Evolutionary conservation across 2,329 filamentous ascomycete species (phyloP).

Genomic region (Talaromyces piceae): DNA sequence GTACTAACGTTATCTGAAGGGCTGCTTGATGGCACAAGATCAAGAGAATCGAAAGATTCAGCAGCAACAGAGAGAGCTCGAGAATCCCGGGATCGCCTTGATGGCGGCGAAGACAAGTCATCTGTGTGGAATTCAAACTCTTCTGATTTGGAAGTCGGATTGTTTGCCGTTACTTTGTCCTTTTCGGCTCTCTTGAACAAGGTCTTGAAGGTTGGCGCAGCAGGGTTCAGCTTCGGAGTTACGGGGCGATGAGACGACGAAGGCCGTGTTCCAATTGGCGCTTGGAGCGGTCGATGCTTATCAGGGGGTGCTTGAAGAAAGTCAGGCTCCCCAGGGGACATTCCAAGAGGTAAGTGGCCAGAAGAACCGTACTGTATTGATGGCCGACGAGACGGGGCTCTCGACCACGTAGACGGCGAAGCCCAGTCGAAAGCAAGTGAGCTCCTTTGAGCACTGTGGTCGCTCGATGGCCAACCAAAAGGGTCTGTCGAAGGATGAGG

Average conservation of each 20-base stretch:
- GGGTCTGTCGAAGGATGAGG: constrained; percentile 74
- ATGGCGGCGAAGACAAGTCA: constrained; percentile 37
- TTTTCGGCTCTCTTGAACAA: constrained; percentile 49
- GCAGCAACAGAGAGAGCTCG: constrained; percentile 39
- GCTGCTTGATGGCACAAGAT: constrained; percentile 38
- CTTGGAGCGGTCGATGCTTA: constrained; percentile 47
- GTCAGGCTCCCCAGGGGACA: constrained; percentile 43
- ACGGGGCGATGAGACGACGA: constrained; percentile 48
- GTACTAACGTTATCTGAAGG: constrained; percentile 33
- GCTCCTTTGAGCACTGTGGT: constrained; percentile 48
- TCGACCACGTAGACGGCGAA: constrained; percentile 56
- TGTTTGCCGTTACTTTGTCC: constrained; percentile 22
- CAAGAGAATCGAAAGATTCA: constrained; percentile 42
- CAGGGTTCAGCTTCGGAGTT: constrained; percentile 67
- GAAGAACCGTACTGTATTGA: constrained; percentile 72
- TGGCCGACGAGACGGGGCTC: constrained; percentile 70
- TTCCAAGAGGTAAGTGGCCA: constrained; percentile 51
- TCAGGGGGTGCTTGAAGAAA: constrained; percentile 42
- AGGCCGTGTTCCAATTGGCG: constrained; percentile 74
- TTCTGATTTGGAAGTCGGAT: constrained; percentile 12
- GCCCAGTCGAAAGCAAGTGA: constrained; percentile 50
- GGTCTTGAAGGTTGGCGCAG: constrained; percentile 79
- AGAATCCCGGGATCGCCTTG: constrained; percentile 38
- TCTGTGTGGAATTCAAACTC: constrained; percentile 27
- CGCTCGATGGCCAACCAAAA: constrained; percentile 57